Evolutionary conservation across 306 rosid genomes (phyloP).

Genomic region (Geum urbanum): DNA sequence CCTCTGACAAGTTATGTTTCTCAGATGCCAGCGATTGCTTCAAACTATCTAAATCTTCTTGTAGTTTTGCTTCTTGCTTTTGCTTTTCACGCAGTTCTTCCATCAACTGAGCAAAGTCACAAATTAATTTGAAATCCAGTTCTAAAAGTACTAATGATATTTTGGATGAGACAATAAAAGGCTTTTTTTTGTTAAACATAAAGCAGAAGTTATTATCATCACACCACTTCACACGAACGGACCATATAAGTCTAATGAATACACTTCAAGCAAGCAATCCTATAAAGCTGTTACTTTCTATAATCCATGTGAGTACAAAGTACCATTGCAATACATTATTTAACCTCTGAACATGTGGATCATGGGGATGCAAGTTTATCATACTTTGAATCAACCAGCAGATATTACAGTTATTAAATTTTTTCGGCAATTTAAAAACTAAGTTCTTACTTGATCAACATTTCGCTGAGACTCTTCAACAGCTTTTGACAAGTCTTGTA

Average conservation of each 20-base stretch:
- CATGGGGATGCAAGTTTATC: neutral
- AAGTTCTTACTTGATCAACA: conserved; percentile 59
- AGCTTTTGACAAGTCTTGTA: conserved; percentile 69
- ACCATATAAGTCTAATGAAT: neutral
- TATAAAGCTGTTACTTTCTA: neutral
- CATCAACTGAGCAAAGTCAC: conserved; percentile 45
- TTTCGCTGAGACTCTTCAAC: conserved; percentile 77
- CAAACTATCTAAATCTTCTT: conserved; percentile 62
- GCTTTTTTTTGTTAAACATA: neutral
- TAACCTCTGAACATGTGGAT: neutral
- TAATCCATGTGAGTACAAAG: neutral
- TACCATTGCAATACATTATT: neutral
- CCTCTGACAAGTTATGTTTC: conserved; percentile 51
- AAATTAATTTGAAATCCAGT: conserved; percentile 22
- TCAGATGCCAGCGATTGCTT: conserved; percentile 56
- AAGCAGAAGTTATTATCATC: neutral
- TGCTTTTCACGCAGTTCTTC: conserved; percentile 61
- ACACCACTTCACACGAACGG: neutral
- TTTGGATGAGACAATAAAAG: neutral
- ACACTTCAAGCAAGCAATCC: neutral
- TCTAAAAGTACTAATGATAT: neutral
- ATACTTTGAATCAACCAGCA: conserved; percentile 1
- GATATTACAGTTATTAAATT: neutral
- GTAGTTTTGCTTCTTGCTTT: conserved; percentile 54
- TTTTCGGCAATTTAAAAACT: neutral